Evolutionary conservation across 495 filamentous ascomycete genomes (phyloP).

Genomic region (Aspergillus carlsbadensis): DNA sequence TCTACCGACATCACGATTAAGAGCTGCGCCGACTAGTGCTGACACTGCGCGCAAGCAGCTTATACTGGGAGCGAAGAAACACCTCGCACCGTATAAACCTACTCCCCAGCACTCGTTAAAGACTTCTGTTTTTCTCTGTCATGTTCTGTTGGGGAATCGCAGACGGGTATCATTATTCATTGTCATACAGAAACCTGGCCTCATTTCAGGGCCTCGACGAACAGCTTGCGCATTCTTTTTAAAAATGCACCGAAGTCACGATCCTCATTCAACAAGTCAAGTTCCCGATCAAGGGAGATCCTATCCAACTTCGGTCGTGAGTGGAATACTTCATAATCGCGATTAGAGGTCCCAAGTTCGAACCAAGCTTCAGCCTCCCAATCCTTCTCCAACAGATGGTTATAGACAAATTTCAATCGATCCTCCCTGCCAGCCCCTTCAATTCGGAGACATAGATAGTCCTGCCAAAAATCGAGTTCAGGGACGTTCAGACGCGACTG

Average conservation of each 20-base stretch:
- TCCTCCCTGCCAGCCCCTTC: constrained; percentile 85
- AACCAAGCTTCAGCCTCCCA: constrained; percentile 93
- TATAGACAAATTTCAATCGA: constrained; percentile 86
- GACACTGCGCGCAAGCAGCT: too few species aligned
- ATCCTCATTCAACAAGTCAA: constrained; percentile 75
- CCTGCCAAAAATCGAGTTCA: constrained; percentile 94
- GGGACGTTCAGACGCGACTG: constrained; percentile 85
- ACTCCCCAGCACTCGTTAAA: too few species aligned
- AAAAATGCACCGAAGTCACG: constrained; percentile 77
- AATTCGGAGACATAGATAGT: constrained; percentile 82
- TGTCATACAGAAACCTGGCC: not conserved
- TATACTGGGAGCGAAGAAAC: too few species aligned
- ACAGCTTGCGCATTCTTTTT: constrained; percentile 90
- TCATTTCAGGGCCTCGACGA: constrained; percentile 59
- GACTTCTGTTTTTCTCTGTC: too few species aligned
- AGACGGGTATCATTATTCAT: constrained; percentile 10
- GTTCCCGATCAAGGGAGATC: constrained; percentile 65
- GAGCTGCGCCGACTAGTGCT: too few species aligned
- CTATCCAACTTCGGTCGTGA: constrained; percentile 77
- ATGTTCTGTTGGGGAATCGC: too few species aligned
- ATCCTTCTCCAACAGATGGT: constrained; percentile 76
- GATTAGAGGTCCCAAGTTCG: constrained; percentile 74
- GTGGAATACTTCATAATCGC: constrained; percentile 80
- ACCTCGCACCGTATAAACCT: too few species aligned
- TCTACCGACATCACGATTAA: too few species aligned